phyloP scores from a whole-genome alignment of 805 yeast species.

The Barnettozyma wickerhamii region DNA sequence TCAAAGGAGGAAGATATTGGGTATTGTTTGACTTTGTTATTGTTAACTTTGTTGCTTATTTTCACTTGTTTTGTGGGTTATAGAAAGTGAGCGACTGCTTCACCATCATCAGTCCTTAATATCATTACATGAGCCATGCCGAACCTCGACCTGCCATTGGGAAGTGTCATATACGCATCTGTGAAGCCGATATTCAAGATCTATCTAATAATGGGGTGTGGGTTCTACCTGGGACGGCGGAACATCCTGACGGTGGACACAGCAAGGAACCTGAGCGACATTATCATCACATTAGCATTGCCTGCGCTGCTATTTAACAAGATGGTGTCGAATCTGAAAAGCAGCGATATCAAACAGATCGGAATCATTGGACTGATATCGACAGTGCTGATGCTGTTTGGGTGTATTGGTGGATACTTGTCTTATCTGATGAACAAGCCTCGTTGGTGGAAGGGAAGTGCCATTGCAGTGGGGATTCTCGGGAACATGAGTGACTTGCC shows the following conservation, averaged over 20 bases:
- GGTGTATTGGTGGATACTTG: slow-evolving; percentile 39
- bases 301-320: slow-evolving; percentile 66
- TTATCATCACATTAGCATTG: slow-evolving; percentile 55
- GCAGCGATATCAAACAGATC: slow-evolving; percentile 61
- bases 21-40: too few relatives aligned
- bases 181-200: slow-evolving; percentile 76
- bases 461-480: slow-evolving; percentile 62
- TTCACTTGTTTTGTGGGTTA: too few relatives aligned
- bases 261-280: slow-evolving; percentile 56
- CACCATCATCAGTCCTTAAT: too few relatives aligned
- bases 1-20: too few relatives aligned
- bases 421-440: slow-evolving; percentile 34
- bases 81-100: too few relatives aligned
- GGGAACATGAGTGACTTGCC: slow-evolving; percentile 78
- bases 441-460: slow-evolving; percentile 66
- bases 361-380: slow-evolving; percentile 59
- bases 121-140: too few relatives aligned
- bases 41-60: too few relatives aligned
- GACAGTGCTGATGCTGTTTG: slow-evolving; percentile 46
- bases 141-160: slow-evolving; percentile 6
- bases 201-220: slow-evolving; percentile 66
- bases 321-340: slow-evolving; percentile 55
- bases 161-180: slow-evolving; percentile 44
- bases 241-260: slow-evolving; percentile 62
- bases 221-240: slow-evolving; percentile 52